phyloP scores from a whole-genome alignment of 345 rosid genomes.

The Syzygium grande region DNA sequence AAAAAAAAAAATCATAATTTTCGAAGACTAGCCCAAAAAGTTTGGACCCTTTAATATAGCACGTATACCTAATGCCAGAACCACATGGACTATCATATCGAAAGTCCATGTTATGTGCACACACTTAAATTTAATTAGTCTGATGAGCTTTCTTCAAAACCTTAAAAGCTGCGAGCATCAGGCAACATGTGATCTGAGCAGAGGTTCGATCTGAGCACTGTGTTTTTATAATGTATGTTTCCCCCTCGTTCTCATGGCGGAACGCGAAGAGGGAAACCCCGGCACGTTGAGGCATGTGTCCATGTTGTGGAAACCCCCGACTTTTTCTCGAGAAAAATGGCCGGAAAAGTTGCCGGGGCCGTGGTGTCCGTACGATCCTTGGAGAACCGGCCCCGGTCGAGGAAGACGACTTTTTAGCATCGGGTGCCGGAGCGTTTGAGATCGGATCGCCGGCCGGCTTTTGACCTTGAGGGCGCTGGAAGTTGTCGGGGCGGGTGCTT shows the following conservation, averaged over 20 bases:
- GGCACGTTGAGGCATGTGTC: not conserved
- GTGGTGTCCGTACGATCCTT: not conserved
- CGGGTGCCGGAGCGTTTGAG: not conserved
- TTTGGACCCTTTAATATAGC: not conserved
- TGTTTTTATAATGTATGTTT: not conserved
- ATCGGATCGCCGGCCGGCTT: not conserved
- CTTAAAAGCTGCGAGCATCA: not conserved
- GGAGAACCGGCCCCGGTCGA: not conserved
- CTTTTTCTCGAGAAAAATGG: not conserved
- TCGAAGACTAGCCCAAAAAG: not conserved
- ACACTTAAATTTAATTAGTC: not conserved
- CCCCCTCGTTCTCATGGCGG: not conserved
- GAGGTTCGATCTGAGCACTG: not conserved
- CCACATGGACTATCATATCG: not conserved
- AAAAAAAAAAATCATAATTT: not conserved
- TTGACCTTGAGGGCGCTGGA: no score
- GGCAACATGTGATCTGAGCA: not conserved
- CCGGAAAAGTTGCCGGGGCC: not conserved
- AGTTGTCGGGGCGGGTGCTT: rapidly evolving
- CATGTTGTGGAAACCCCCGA: not conserved
- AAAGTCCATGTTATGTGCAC: not conserved
- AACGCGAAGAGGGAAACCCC: not conserved
- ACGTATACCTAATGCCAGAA: not conserved
- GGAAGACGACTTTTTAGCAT: not conserved
- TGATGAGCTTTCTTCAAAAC: not conserved